A percentile compares a stretch with the other conserved stretches of the same genome.
Conservation (phyloP, 2,329 filamentous ascomycete genomes). For the Raffaelea ambrosiae region DNA sequence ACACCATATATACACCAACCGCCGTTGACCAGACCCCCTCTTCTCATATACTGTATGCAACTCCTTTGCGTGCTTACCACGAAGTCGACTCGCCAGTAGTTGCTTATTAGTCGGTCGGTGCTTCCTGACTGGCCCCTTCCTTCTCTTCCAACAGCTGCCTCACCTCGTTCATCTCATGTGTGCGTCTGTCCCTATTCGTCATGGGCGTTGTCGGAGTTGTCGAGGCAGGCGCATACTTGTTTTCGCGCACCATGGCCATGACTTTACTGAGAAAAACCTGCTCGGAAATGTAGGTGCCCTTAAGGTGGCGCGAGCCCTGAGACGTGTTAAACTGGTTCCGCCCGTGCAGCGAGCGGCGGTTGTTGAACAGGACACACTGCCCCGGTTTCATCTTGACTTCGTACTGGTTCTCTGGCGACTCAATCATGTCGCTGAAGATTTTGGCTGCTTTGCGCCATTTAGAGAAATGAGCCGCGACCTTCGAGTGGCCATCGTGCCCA, state of each 20-base stretch:
- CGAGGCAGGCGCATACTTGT: neutral
- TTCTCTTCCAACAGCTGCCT: no score
- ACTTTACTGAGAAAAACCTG: conserved; percentile 31
- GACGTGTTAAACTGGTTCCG: conserved; percentile 62
- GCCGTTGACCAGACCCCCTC: no score
- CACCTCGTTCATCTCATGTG: no score
- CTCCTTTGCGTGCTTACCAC: no score
- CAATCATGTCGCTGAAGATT: conserved; percentile 51
- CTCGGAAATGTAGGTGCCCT: conserved; percentile 70
- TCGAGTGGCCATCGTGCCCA: conserved; percentile 6
- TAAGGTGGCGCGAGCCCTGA: conserved; percentile 65
- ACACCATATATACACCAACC: no score
- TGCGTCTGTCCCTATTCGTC: neutral
- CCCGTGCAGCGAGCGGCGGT: conserved; percentile 77
- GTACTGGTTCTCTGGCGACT: conserved; percentile 50
- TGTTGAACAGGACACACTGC: conserved; percentile 91
- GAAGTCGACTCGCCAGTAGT: no score
- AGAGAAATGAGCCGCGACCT: neutral
- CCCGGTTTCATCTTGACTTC: conserved; percentile 69
- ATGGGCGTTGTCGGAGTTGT: neutral
- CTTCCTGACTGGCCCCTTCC: no score
- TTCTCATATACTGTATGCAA: no score
- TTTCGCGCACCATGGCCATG: conserved; percentile 7
- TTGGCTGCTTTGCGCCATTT: conserved; percentile 30
- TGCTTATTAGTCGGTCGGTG: no score